Conservation (phyloP, 441 rosid genomes). For the Gossypium gossypioides region DNA sequence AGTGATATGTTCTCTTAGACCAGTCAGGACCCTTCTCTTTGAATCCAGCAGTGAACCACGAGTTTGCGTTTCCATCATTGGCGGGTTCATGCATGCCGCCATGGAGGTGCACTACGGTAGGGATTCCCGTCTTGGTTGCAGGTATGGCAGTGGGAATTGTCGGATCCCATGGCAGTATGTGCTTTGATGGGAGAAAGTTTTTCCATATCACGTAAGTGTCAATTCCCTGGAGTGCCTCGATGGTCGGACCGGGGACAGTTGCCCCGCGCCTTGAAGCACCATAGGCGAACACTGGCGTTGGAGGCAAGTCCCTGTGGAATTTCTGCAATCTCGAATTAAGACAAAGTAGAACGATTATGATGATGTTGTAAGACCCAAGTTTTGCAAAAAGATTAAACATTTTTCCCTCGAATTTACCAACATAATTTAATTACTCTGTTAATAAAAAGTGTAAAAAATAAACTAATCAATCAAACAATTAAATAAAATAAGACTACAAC, state of each 20-base stretch:
- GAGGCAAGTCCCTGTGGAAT: slow-evolving; percentile 82
- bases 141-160: slow-evolving; percentile 66
- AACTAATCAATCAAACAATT: neutral
- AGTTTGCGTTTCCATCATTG: slow-evolving; percentile 62
- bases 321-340: slow-evolving; percentile 32
- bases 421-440: neutral
- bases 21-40: slow-evolving; percentile 57
- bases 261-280: slow-evolving; percentile 51
- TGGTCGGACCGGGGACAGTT: slow-evolving; percentile 86
- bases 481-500: neutral
- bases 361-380: neutral
- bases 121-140: slow-evolving; percentile 37
- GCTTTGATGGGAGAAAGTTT: slow-evolving; percentile 73
- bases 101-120: slow-evolving; percentile 91
- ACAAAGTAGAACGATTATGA: neutral
- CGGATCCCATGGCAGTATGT: slow-evolving; percentile 83
- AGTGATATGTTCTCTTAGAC: slow-evolving; percentile 50
- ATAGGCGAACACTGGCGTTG: slow-evolving; percentile 66
- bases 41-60: slow-evolving; percentile 76
- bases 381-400: neutral
- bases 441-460: neutral
- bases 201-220: slow-evolving; percentile 64
- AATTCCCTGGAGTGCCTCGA: slow-evolving; percentile 64
- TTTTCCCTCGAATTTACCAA: neutral
- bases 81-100: slow-evolving; percentile 64